Conservation (phyloP, 768 basidiomycete genomes). For the Filobasidium floriforme region DNA sequence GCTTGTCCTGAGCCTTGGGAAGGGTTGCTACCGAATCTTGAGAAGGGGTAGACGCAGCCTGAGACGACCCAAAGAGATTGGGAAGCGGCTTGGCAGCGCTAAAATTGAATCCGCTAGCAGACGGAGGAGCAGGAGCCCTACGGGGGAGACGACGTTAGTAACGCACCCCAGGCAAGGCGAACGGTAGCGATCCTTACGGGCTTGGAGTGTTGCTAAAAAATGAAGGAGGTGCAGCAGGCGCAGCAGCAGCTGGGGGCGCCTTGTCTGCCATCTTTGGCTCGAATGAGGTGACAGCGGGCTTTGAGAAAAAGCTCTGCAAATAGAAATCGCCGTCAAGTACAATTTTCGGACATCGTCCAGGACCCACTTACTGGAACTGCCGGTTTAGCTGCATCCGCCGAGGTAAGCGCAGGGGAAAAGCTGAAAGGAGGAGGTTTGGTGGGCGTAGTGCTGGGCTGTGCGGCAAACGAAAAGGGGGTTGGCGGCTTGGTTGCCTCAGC, state of each 20-base stretch:
- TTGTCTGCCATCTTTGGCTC: not conserved
- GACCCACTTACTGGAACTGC: not conserved
- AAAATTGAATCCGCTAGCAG: not conserved
- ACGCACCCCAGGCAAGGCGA: not conserved
- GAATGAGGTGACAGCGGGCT: not conserved
- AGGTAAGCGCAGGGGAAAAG: not conserved
- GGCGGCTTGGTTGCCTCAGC: not conserved
- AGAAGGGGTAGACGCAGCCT: not conserved
- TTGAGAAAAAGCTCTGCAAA: not conserved
- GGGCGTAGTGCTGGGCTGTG: not conserved
- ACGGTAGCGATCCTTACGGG: not conserved
- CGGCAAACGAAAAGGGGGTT: not conserved
- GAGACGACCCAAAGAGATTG: not conserved
- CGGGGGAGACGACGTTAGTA: not conserved
- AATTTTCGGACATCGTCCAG: not conserved
- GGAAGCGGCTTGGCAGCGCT: not conserved
- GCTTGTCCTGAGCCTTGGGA: not conserved
- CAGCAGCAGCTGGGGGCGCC: not conserved
- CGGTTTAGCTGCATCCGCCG: not conserved
- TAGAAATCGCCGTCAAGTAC: not conserved
- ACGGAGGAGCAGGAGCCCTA: not conserved
- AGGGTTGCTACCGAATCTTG: not conserved
- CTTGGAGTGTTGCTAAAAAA: not conserved
- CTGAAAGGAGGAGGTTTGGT: constrained; percentile 1
- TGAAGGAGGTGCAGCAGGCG: not conserved